phyloP scores from a whole-genome alignment of 768 basidiomycete genomes.

The Amanita pseudoporphyria region DNA sequence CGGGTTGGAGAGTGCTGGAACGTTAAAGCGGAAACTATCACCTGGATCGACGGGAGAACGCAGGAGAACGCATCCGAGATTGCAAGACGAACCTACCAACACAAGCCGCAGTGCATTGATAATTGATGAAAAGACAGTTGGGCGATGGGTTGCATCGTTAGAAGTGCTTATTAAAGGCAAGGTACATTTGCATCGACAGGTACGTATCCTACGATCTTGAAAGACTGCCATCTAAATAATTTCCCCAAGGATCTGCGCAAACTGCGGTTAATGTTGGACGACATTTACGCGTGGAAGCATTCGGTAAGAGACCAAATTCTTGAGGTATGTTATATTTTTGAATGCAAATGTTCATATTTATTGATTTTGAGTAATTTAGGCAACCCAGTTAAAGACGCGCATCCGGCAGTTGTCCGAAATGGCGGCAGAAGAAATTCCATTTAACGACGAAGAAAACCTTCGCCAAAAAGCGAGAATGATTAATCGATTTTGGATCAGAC shows the following conservation, averaged over 20 bases:
- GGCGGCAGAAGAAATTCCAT: slow-evolving; percentile 2
- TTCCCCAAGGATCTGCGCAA: not conserved
- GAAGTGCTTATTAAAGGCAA: slow-evolving; percentile 6
- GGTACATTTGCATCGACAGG: slow-evolving; percentile 1
- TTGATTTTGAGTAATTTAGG: not conserved
- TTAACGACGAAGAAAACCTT: slow-evolving; percentile 6
- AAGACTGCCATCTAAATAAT: not conserved
- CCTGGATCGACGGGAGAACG: not conserved
- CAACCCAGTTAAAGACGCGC: not conserved
- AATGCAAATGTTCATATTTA: not conserved
- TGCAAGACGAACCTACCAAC: not conserved
- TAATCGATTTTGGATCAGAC: not conserved
- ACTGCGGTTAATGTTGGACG: not conserved
- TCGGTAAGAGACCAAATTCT: not conserved
- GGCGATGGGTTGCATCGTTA: not conserved
- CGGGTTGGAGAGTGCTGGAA: not conserved
- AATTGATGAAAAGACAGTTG: not conserved
- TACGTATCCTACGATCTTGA: not conserved
- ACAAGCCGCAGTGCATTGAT: not conserved
- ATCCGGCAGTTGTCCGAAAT: slow-evolving; percentile 7
- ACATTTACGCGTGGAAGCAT: not conserved
- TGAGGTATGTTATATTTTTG: not conserved
- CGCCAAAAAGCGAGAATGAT: slow-evolving; percentile 2
- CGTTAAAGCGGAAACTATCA: slow-evolving; percentile 2
- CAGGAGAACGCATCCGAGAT: not conserved